Base-by-base conservation (phyloP, 495 filamentous ascomycete species). In the Daldinia decipiens region DNA sequence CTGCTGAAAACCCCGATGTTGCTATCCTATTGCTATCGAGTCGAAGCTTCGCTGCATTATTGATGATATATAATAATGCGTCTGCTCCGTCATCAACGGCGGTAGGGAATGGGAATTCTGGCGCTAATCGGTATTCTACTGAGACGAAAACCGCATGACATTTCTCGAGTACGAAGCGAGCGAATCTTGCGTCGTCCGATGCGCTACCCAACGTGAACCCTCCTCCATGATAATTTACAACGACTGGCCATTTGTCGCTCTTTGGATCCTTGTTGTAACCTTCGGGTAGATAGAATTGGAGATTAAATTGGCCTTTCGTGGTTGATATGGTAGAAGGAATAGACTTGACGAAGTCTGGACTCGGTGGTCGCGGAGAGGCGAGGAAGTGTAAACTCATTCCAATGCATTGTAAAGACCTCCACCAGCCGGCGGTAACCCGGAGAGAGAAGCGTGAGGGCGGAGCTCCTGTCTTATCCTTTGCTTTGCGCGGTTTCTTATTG, bases 1-100 rank as follows among this genome's bases (percentile, higher is more conserved):
- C 95, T 1, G 93, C 92, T 0, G 90, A 93, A 79, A 98, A 98
- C 15, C 94, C 94, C 5, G 87, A 92, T 9, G 94, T 80, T 3
- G 89, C 92, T 15, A 97, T 87, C 52, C 74, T 75, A 38, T 67
- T 65, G 11, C 76, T 75, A 39, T 85, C 79, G 26, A 85, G 72
- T 47, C 77, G 72, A 4, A 82, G 73, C 19, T 90, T 86, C 0
- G 77, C 76, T 0, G 89, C 87, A 71, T 91, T 82, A 0, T 79
- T 76, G 21, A 89, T 85, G 0, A 94, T 78, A 72, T 90, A 91
- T 6, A 92, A 79, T 1, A 93, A 64, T 0, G 90, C 89, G 47
- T 91, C 90, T 6, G 88, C 89, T 2, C 90, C 88, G 70, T 97
- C 93, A 52, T 95, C 90, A 5, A 93, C 88, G 0, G 91, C 87